Evolutionary conservation across 2,329 filamentous ascomycete genomes (phyloP), one percentile per base, ranked within the genome.

Genomic region (Cadophora sp.): DNA sequence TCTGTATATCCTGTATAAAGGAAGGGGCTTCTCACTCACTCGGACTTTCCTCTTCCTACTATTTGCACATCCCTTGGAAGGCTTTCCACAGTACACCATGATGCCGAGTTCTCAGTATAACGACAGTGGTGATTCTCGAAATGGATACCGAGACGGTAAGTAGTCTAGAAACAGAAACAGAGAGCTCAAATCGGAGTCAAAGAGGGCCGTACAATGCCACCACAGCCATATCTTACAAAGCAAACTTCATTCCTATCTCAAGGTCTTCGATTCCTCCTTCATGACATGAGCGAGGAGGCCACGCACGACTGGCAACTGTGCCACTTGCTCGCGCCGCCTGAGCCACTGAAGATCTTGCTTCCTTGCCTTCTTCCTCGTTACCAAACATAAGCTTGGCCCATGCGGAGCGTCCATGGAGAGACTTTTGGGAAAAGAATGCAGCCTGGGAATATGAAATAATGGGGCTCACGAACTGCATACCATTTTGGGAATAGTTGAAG

Each of bases 61-160:
- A 30, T 30, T 30, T 6, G 27, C 27, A 30, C 27, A 30, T 30
- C 27, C 27, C 6, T 30, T 85, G 48, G 84, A 86, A 53, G 84
- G 84, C 72, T 85, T 85, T n/a, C 84, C 84, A 68, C 84, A 86
- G 73, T 86, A 65, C 24, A 86, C 18, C 61, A 63, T 67, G 33
- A 53, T 47, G 24, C 4, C 6, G 5, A 53, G 18, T 30, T 30
- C 24, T 58, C 36, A 18, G 9, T 7, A 18, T 13, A 55, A 47
- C 4, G 24, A 50, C 16, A 50, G 50, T 27, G 4, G 36, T 33
- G 8, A 14, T 22, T 3, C 20, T 36, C 43, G 11, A 33, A 3
- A 9, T 7, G 24, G 24, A n/a, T 33, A 33, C 33, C 16, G 16
- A 33, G 14, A 61, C n/a, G 2, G 43, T 22, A 39, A 39, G 11